A percentile compares a stretch with the other conserved stretches of the same genome.
Conservation (phyloP, 2,329 filamentous ascomycete genomes). For the Aspergillus terreus region DNA sequence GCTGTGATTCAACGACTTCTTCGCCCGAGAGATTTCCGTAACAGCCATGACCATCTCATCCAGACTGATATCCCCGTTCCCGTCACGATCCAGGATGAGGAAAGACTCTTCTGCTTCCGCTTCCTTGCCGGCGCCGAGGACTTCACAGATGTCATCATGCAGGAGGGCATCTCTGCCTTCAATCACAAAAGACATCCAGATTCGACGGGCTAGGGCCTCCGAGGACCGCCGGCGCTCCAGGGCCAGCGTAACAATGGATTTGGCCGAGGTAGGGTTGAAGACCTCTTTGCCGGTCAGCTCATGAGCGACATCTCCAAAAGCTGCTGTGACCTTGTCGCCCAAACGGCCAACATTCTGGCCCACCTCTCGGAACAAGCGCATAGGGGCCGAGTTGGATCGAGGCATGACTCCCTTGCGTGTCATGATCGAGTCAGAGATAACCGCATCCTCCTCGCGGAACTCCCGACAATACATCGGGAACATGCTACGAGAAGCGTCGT, state of each 20-base stretch:
- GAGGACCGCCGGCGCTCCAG: conserved; percentile 79
- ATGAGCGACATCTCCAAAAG: conserved; percentile 87
- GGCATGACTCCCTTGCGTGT: conserved; percentile 31
- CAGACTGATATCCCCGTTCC: conserved; percentile 89
- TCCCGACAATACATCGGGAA: conserved; percentile 92
- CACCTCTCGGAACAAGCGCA: conserved; percentile 71
- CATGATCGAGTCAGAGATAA: conserved; percentile 76
- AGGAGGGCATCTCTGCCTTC: conserved; percentile 80
- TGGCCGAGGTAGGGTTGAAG: conserved; percentile 86
- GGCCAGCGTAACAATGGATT: conserved; percentile 84
- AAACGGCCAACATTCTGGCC: conserved; percentile 72
- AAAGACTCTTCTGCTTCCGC: conserved; percentile 85
- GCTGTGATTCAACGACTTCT: conserved; percentile 84
- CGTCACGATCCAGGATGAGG: conserved; percentile 72
- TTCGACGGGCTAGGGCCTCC: conserved; percentile 86
- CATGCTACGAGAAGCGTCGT: conserved; percentile 80
- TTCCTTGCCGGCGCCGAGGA: conserved; percentile 71
- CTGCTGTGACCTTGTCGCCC: conserved; percentile 89
- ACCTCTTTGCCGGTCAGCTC: conserved; percentile 95
- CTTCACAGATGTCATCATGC: conserved; percentile 78
- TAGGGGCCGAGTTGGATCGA: conserved; percentile 65
- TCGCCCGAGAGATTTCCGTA: conserved; percentile 75
- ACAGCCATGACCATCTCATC: conserved; percentile 93
- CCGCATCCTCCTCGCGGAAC: conserved; percentile 85
- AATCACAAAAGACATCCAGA: conserved; percentile 98